Base-by-base conservation (phyloP, 169 alveolate species). In the Eimeria maxima region DNA sequence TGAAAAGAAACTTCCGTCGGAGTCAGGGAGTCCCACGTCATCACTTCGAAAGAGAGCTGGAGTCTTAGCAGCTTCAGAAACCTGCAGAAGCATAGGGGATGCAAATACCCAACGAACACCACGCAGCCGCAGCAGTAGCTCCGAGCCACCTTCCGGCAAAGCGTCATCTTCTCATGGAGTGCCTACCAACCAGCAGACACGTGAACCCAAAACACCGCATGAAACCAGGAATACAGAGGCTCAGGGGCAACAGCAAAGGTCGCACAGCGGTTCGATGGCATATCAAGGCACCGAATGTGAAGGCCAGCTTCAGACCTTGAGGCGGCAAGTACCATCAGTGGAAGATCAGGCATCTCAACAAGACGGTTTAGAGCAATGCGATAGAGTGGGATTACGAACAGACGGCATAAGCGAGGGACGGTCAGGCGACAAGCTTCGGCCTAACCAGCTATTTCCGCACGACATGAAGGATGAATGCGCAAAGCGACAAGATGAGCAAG, bases 51-150 rank as follows among this genome's bases (percentile, higher is more conserved):
- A 38, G 22, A 38, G 33, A 45, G 1, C 78, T 42, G 81, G 73
- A 42, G 93, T 22, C 63, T 33, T 29, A 29, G 74, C 24, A 69
- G 18, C 83, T 87, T 18, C 18, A 5, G 93, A 63, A 87, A 38
- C 93, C 24, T 87, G 93, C 83, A 44, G 93, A 47, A 63, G 81
- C 63, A 55, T 80, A 63, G 93, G 50, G 33, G 44, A 42, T 42
- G 93, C 80, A 33, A 87, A 63, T 38, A 14, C 42, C 14, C 65
- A 63, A 10, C 81, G 93, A 10, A 42, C 67, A 27, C 83, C 93
- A 22, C 93, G 93, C n/a, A 87, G 93, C 93, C 93, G 93, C 60
- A 87, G 93, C 60, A 87, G 93, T 81, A 87, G 93, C 65, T 18
- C 93, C 29, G 93, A 87, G 65, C 71, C 93, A n/a, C 93, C 93